Evolutionary conservation across 73 alveolate genomes (phyloP).

Genomic region (Paramecium octaurelia): DNA sequence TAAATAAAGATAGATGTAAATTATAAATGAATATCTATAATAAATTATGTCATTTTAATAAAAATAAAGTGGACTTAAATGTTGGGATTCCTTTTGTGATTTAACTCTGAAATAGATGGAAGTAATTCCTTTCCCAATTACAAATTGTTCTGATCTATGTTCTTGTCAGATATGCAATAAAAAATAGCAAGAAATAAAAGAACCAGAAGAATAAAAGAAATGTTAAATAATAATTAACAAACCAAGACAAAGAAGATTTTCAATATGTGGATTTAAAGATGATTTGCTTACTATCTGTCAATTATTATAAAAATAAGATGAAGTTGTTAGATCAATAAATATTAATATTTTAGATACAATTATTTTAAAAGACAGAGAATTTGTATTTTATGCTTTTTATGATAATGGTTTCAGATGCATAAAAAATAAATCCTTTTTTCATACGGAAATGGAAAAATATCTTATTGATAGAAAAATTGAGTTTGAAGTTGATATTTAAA

Average conservation of each 20-base stretch:
- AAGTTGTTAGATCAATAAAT: background rate
- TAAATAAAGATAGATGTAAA: background rate
- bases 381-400: background rate
- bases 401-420: conserved; percentile 16
- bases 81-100: background rate
- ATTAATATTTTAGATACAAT: background rate
- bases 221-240: background rate
- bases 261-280: background rate
- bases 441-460: background rate
- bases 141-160: background rate
- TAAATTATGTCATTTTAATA: background rate
- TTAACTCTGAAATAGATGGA: background rate
- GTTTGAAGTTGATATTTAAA: background rate
- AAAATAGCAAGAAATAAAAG: background rate
- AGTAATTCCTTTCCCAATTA: background rate
- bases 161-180: background rate
- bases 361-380: conserved; percentile 30
- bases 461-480: background rate
- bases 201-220: background rate
- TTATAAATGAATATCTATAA: background rate
- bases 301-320: background rate
- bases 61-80: background rate
- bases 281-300: background rate
- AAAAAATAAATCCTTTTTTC: background rate
- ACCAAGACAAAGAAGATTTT: conserved; percentile 10